phyloP scores from a whole-genome alignment of 2,329 filamentous ascomycete genomes.

The Pestalotiopsis fici region DNA sequence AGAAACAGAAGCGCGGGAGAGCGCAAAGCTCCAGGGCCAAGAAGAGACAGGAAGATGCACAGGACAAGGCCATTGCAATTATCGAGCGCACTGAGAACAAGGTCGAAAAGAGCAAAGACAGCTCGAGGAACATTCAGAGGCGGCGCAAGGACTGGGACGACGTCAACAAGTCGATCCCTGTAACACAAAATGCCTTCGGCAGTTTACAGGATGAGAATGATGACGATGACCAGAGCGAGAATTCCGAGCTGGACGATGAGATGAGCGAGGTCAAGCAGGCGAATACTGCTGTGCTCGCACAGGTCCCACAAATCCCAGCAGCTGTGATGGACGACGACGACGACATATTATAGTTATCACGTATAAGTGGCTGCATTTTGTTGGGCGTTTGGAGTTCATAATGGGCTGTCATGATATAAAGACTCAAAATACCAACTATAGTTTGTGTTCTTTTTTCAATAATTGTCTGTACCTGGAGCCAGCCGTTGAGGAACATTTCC shows the following conservation, averaged over 20 bases:
- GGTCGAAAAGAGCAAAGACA: constrained; percentile 54
- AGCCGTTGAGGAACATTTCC: background rate
- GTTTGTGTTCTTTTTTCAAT: background rate
- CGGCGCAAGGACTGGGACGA: constrained; percentile 60
- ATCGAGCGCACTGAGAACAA: constrained; percentile 60
- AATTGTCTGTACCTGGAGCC: background rate
- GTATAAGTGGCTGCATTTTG: background rate
- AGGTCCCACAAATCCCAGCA: constrained; percentile 6
- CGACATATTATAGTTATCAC: constrained; percentile 19
- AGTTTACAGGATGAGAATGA: constrained; percentile 8
- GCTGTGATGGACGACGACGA: constrained; percentile 16
- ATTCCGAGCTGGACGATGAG: constrained; percentile 21
- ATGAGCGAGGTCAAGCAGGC: constrained; percentile 20
- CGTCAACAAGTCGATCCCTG: constrained; percentile 46
- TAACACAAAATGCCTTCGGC: constrained; percentile 11
- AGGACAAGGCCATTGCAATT: constrained; percentile 61
- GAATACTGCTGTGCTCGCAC: constrained; percentile 1
- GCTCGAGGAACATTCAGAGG: constrained; percentile 46
- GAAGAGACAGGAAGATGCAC: constrained; percentile 55
- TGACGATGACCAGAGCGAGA: constrained; percentile 15
- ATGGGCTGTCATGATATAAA: background rate
- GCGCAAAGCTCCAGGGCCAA: constrained; percentile 60
- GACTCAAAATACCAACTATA: background rate
- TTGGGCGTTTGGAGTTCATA: constrained; percentile 7
- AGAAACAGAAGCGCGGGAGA: constrained; percentile 62